Conservation (phyloP, 176 grass and related monocot species). For the Cocos nucifera region DNA sequence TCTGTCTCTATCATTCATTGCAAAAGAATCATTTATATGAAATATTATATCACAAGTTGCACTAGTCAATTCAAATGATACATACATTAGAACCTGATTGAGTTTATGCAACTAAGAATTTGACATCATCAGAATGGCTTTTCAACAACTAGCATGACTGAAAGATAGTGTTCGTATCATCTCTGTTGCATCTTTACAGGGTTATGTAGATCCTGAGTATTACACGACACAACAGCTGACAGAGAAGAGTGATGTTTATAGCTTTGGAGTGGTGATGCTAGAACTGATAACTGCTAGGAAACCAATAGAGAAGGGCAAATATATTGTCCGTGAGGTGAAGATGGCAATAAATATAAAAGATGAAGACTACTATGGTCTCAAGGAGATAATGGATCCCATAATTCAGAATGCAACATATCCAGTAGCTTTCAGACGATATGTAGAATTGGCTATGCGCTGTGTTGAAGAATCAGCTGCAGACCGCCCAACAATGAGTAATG, state of each 20-base stretch:
- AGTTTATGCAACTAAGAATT: too few relatives aligned
- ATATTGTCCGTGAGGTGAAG: conserved; percentile 73
- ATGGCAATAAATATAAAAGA: conserved; percentile 34
- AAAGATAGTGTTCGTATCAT: not conserved
- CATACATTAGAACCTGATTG: too few relatives aligned
- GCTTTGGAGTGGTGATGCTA: conserved; percentile 91
- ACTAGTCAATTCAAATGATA: too few relatives aligned
- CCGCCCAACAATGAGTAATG: conserved; percentile 62
- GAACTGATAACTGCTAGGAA: conserved; percentile 73
- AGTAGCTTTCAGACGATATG: conserved; percentile 62
- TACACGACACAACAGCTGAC: conserved; percentile 90
- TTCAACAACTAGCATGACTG: not conserved
- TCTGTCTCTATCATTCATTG: too few relatives aligned
- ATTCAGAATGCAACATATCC: conserved; percentile 43
- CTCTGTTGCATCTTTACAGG: conserved; percentile 27
- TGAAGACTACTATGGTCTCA: conserved; percentile 71
- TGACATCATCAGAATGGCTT: too few relatives aligned
- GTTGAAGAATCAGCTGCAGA: conserved; percentile 42
- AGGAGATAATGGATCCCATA: conserved; percentile 50
- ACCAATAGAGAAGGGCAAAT: conserved; percentile 85
- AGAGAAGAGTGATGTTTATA: conserved; percentile 91
- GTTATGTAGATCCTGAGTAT: conserved; percentile 90
- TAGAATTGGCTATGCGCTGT: conserved; percentile 60
- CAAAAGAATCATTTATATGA: too few relatives aligned
- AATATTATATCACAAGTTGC: too few relatives aligned